Evolutionary conservation across 2,329 filamentous ascomycete species (phyloP), one percentile per base, ranked within the genome.

Genomic region (Dichotomopilus funicola): DNA sequence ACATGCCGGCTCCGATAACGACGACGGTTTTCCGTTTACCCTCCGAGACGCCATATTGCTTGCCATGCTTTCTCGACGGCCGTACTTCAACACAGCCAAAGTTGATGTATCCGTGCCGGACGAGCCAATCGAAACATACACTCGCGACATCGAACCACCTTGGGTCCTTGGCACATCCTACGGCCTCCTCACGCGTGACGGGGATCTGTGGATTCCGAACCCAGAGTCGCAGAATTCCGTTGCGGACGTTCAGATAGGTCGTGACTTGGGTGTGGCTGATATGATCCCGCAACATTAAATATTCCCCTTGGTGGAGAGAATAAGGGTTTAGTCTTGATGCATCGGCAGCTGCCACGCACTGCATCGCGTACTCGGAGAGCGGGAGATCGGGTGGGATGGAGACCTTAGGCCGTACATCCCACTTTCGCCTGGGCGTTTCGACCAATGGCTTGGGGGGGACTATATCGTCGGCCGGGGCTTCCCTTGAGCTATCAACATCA

Each of bases 161-260:
- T 53, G 80, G 78, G 65, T 96, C 91, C 72, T 85, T 89, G 51
- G 91, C 89, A 73, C 92, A 97, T 3, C 94, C 94, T 45, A 92
- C 81, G 6, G 94, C 94, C 71, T 96, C 90, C 68, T 91, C 85
- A 48, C 86, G 80, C 33, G 87, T 88, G 10, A 99, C 88, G 59
- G 84, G 83, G 43, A 91, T 82, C 67, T 91, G 83, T 6, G 94
- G 90, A 66, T 95, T 95, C 63, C 86, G 82, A 38, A 88, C 80
- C 94, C 94, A 99, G 42, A 97, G 73, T 54, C 94, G 82, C 52
- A 99, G 75, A 57, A 99, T 96, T 12, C 90, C 89, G 70, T 99
- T 99, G 63, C 94, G 83, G 59, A 99, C 94, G 69, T 97, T 97
- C 53, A 99, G 77, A 72, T 99, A 99, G 10, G 90, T 89, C 2